These are phyloP conservation scores for Trichosporon sp. DNA, from an alignment of 1,284 basidiomycete genomes.

Conservation along the genomic window DNA sequence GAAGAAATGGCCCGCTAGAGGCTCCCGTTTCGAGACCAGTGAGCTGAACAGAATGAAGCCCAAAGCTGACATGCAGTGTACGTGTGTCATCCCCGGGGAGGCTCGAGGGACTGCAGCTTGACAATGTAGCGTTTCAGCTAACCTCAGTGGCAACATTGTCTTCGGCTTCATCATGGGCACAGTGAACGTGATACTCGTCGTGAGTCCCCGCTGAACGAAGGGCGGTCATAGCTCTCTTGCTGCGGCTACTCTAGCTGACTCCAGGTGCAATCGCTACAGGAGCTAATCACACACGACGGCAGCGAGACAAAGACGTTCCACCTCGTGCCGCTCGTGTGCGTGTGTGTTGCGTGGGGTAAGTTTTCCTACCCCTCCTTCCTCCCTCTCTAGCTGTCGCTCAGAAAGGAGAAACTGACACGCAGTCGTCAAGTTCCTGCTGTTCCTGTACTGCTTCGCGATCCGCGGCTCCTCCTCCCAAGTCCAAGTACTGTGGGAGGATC, in stretches of 20 bases:
- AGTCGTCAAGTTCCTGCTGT: constrained; percentile 80
- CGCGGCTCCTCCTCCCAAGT: constrained; percentile 82
- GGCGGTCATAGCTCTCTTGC: background rate
- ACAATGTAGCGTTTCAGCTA: no score
- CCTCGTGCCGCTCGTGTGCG: constrained; percentile 74
- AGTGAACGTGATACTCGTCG: constrained; percentile 44
- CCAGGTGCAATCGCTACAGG: constrained; percentile 69
- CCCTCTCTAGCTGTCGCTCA: no score
- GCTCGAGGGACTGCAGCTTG: background rate
- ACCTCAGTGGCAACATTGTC: constrained; percentile 1
- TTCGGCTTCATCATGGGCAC: constrained; percentile 9
- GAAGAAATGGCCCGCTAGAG: constrained; percentile 88
- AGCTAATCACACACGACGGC: constrained; percentile 59
- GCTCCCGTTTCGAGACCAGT: constrained; percentile 82
- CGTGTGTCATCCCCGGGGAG: background rate
- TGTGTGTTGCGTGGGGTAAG: constrained; percentile 71
- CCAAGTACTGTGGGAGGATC: constrained; percentile 89
- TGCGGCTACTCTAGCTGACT: background rate
- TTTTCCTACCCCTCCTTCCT: background rate
- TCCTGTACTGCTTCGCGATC: constrained; percentile 78
- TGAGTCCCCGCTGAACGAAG: constrained; percentile 10
- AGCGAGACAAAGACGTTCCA: constrained; percentile 66
- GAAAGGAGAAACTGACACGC: background rate
- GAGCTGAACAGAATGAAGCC: constrained; percentile 19
- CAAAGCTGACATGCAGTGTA: constrained; percentile 16